Evolutionary conservation across 371 early-diverging fungal genomes (phyloP), one percentile per base, ranked within the genome.

Genomic region (Mortierella sp.): DNA sequence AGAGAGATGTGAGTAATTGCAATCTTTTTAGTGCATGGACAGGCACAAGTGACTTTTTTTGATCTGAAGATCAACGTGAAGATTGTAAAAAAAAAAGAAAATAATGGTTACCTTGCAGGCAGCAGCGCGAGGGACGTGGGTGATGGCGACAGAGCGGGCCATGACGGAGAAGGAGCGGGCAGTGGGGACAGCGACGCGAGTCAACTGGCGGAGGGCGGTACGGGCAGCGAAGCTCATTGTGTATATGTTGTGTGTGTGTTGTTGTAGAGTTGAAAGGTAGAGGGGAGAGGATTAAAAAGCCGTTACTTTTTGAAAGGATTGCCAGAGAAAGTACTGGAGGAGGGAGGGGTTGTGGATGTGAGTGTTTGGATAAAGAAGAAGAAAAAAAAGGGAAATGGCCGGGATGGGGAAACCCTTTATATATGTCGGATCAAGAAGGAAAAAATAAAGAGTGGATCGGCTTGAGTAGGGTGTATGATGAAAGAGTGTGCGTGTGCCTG

Each of bases 191-290:
- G 87, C 87, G 76, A 79, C 78, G 73, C 88, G 88, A 79, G 88
- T 76, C 76, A 84, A 74, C 84, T 88, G 84, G 52, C 84, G 84
- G 80, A 88, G 48, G 47, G 88, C 81, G 77, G 87, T 76, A 31
- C 82, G 88, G 79, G 81, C 82, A 72, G 73, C 78, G 76, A 84
- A 88, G 82, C 88, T 84, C 88, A 83, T 88, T 70, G 28, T 80
- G 77, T 47, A 72, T 81, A 74, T 75, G 72, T 42, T 48, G 71
- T 70, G 52, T 52, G 26, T 13, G n/a, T n/a, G n/a, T n/a, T n/a
- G 55, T 34, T 24, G 71, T 28, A 31, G 19, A 5, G 38, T 44
- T 60, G 80, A 21, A 50, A 55, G 45, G 55, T 16, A 73, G 70
- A 60, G 52, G 34, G 42, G 79, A 50, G 79, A 14, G 72, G 70